These are phyloP conservation scores for Hippophae rhamnoides DNA, from an alignment of 306 rosid species.

Conservation along the genomic window DNA sequence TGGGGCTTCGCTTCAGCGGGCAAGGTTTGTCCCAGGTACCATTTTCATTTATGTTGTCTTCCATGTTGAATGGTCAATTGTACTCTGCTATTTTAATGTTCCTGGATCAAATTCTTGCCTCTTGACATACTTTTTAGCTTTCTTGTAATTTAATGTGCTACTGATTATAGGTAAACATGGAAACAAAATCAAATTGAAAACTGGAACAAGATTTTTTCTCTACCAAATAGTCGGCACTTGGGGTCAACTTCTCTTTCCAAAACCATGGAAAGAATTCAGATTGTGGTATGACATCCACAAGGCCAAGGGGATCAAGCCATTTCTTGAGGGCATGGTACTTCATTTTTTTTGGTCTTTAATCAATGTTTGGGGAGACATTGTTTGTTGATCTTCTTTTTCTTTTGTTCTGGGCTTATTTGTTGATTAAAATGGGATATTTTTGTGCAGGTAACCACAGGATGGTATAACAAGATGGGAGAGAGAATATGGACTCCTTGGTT, in stretches of 20 bases:
- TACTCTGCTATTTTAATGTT: background rate
- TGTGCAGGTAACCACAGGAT: slow-evolving; percentile 80
- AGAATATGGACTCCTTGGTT: slow-evolving; percentile 99
- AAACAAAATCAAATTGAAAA: slow-evolving; percentile 60
- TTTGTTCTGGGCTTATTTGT: slow-evolving; percentile 15
- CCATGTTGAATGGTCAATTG: background rate
- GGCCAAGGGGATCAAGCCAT: slow-evolving; percentile 61
- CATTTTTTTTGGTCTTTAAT: slow-evolving; percentile 2
- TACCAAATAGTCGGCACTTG: slow-evolving; percentile 94
- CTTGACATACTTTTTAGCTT: background rate
- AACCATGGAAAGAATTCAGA: slow-evolving; percentile 97
- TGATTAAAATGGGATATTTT: slow-evolving; percentile 15
- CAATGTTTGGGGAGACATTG: background rate
- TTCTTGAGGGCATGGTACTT: slow-evolving; percentile 84
- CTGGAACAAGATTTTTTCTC: slow-evolving; percentile 48
- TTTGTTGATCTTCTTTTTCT: background rate
- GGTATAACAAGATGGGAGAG: slow-evolving; percentile 90
- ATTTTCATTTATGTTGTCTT: slow-evolving; percentile 1
- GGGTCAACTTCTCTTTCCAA: slow-evolving; percentile 98
- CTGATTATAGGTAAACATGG: slow-evolving; percentile 71
- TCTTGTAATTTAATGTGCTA: slow-evolving; percentile 17
- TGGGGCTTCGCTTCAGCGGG: slow-evolving; percentile 81
- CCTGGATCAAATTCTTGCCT: slow-evolving; percentile 1
- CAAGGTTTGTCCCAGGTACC: slow-evolving; percentile 99
- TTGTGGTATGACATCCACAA: slow-evolving; percentile 87